Conservation (phyloP, 768 basidiomycete species). For the Pleurotus sapidus region DNA sequence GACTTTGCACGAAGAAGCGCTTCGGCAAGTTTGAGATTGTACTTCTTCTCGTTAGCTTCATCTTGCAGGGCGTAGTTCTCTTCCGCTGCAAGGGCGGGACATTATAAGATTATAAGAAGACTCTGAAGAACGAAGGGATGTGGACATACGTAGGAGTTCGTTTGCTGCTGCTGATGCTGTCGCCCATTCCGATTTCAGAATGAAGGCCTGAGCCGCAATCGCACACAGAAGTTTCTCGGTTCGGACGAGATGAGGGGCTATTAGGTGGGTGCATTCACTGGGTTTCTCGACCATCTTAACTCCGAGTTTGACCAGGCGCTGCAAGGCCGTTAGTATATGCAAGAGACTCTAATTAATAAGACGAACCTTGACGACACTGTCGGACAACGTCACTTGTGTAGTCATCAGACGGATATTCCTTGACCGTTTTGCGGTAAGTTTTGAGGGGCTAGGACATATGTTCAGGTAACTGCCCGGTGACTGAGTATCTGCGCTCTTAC, state of each 20-base stretch:
- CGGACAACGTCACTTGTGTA: constrained; percentile 59
- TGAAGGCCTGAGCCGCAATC: constrained; percentile 55
- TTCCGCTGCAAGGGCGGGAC: constrained; percentile 47
- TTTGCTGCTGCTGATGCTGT: constrained; percentile 51
- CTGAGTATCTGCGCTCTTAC: too few relatives aligned
- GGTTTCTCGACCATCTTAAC: constrained; percentile 60
- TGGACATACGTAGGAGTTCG: constrained; percentile 58
- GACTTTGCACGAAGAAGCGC: constrained; percentile 58
- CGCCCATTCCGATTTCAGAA: constrained; percentile 73
- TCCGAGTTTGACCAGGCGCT: constrained; percentile 68
- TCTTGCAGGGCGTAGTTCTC: constrained; percentile 59
- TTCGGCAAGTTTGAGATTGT: constrained; percentile 59
- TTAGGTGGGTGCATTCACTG: constrained; percentile 74
- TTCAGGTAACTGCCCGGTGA: too few relatives aligned
- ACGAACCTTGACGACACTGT: constrained; percentile 60
- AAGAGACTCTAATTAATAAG: background rate
- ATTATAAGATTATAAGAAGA: background rate
- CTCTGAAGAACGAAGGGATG: background rate
- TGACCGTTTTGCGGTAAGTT: background rate
- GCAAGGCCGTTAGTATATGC: background rate
- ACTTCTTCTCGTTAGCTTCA: constrained; percentile 59
- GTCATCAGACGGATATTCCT: constrained; percentile 53
- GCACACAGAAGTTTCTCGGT: constrained; percentile 90
- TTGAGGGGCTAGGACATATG: background rate
- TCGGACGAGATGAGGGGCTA: constrained; percentile 65